These are phyloP conservation scores for Cryoendolithus antarcticus DNA, from an alignment of 2,329 filamentous ascomycete species.

Conservation along the genomic window DNA sequence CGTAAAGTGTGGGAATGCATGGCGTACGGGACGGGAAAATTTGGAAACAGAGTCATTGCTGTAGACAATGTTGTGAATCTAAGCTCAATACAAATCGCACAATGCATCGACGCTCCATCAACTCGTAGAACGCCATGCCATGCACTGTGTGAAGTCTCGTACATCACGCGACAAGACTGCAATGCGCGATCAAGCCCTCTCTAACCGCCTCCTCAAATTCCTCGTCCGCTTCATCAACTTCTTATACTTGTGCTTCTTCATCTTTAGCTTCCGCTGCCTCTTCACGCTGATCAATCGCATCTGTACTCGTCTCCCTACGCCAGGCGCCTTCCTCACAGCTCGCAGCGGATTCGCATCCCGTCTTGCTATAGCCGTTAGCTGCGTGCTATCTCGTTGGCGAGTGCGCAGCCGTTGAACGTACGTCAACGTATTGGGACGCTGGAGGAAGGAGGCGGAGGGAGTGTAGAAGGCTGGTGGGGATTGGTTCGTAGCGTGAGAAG, in stretches of 20 bases:
- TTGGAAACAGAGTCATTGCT: too few species aligned
- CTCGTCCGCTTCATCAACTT: constrained; percentile 92
- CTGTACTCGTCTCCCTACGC: constrained; percentile 10
- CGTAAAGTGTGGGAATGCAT: too few species aligned
- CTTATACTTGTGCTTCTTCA: constrained; percentile 99
- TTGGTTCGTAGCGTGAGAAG: constrained; percentile 18
- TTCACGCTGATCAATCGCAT: constrained; percentile 85
- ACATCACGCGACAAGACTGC: too few species aligned
- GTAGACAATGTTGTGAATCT: too few species aligned
- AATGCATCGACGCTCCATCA: too few species aligned
- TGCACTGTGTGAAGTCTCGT: too few species aligned
- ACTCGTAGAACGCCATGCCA: too few species aligned
- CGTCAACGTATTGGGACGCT: too few species aligned
- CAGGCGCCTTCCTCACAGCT: constrained; percentile 9
- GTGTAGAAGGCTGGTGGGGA: constrained; percentile 5
- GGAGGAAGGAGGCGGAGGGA: not conserved
- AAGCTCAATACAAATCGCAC: too few species aligned
- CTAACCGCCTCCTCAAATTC: constrained; percentile 75
- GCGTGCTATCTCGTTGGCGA: not conserved
- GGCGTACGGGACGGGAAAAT: not conserved
- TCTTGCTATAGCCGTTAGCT: too few species aligned
- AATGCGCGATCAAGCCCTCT: constrained; percentile 8
- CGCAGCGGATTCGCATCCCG: not conserved
- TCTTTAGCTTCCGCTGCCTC: constrained; percentile 86
- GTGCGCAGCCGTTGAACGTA: not conserved